A percentile compares a stretch with the other conserved stretches of the same genome.
Evolutionary conservation across 2,329 filamentous ascomycete genomes (phyloP).

Genomic region (Xylariaceae sp.): DNA sequence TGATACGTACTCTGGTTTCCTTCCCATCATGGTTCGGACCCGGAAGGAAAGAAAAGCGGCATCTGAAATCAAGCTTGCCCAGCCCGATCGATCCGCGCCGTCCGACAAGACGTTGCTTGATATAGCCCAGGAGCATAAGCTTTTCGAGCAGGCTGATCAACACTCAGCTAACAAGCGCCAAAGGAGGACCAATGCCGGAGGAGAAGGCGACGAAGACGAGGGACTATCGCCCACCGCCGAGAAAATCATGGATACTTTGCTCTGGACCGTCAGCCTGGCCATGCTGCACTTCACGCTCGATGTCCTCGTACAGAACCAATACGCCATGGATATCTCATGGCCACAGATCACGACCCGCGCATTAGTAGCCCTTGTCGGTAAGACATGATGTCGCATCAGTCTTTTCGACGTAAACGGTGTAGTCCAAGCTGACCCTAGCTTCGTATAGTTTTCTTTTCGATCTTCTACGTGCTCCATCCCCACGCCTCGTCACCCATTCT

Average conservation of each 20-base stretch:
- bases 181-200: constrained; percentile 45
- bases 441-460: constrained; percentile 57
- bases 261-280: constrained; percentile 67
- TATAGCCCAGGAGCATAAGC: constrained; percentile 68
- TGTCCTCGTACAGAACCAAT: constrained; percentile 79
- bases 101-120: constrained; percentile 73
- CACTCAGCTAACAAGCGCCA: constrained; percentile 42
- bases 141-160: constrained; percentile 58
- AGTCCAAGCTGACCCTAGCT: constrained; percentile 10
- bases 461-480: constrained; percentile 64
- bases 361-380: constrained; percentile 59
- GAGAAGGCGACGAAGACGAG: constrained; percentile 43
- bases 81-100: constrained; percentile 71
- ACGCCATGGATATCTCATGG: constrained; percentile 71
- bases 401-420: not conserved
- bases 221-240: constrained; percentile 52
- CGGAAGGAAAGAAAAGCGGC: constrained; percentile 54
- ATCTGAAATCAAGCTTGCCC: constrained; percentile 63
- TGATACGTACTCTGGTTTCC: no score
- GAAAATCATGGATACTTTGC: constrained; percentile 58
- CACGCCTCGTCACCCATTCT: constrained; percentile 56
- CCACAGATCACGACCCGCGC: constrained; percentile 58
- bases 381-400: constrained; percentile 20
- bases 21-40: constrained; percentile 53
- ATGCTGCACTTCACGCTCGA: constrained; percentile 81